Evolutionary conservation across 164 flowering plant species (phyloP).

Genomic region (Vitis riparia): DNA sequence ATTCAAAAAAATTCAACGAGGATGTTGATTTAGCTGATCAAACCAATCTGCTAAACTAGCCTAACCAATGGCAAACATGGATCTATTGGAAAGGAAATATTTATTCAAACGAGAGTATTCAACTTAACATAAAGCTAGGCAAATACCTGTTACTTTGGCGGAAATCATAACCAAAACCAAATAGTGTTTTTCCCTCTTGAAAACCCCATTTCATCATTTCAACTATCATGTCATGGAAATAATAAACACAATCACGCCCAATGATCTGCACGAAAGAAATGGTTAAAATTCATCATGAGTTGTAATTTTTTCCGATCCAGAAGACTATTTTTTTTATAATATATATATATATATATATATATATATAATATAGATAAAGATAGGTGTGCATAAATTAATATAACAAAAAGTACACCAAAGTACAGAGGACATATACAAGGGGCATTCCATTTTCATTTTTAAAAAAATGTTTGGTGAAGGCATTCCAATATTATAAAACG

Average conservation of each 20-base stretch:
- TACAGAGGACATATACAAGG: no score
- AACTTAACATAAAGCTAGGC: background rate
- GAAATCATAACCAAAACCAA: slow-evolving; percentile 99
- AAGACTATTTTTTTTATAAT: no score
- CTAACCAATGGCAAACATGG: background rate
- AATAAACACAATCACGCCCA: slow-evolving; percentile 78
- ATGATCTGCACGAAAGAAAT: slow-evolving; percentile 51
- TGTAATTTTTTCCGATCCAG: background rate
- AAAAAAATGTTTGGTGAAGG: no score
- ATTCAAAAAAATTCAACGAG: background rate
- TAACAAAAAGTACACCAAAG: no score
- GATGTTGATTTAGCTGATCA: background rate
- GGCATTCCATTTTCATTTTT: no score
- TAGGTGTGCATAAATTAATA: no score
- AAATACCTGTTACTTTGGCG: slow-evolving; percentile 95
- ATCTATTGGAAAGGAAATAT: background rate
- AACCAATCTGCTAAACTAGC: background rate
- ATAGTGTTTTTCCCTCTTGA: slow-evolving; percentile 90
- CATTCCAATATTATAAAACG: no score
- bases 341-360: no score
- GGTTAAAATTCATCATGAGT: background rate
- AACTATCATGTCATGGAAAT: slow-evolving; percentile 96
- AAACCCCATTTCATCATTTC: slow-evolving; percentile 95
- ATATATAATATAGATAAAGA: no score
- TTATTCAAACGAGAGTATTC: background rate